These are phyloP conservation scores for Septoria petroselini DNA, from an alignment of 2,329 filamentous ascomycete species.

Conservation along the genomic window DNA sequence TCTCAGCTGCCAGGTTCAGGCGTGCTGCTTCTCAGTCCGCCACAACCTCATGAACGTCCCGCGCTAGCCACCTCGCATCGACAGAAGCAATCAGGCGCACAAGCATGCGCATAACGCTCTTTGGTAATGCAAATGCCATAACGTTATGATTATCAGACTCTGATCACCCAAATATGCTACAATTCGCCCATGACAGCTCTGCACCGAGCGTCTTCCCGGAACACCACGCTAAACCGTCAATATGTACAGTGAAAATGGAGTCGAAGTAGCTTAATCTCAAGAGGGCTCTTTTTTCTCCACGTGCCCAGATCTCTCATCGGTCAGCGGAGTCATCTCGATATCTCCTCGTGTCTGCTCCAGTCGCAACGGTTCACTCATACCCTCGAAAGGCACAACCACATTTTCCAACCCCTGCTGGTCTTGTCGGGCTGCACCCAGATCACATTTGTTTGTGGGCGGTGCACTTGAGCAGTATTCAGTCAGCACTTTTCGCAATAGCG, in stretches of 20 bases:
- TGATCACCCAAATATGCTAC: too few relatives aligned
- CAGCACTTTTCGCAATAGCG: constrained; percentile 79
- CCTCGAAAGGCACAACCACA: not conserved
- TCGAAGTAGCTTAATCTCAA: too few relatives aligned
- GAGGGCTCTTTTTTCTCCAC: too few relatives aligned
- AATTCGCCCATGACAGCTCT: constrained; percentile 1
- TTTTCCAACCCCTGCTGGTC: not conserved
- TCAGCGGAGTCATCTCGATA: not conserved
- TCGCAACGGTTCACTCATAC: not conserved
- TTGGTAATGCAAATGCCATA: too few relatives aligned
- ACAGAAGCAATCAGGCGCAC: too few relatives aligned
- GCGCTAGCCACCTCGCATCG: too few relatives aligned
- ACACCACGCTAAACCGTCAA: constrained; percentile 6
- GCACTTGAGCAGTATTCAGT: constrained; percentile 63
- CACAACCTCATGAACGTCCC: not conserved
- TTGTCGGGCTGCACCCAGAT: not conserved
- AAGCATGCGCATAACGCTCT: too few relatives aligned
- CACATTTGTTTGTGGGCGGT: not conserved
- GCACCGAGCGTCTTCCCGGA: constrained; percentile 1
- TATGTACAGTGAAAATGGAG: not conserved
- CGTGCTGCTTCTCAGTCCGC: constrained; percentile 2
- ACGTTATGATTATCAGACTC: too few relatives aligned
- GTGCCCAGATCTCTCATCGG: not conserved
- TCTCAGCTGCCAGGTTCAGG: too few relatives aligned
- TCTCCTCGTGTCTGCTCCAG: not conserved